phyloP scores from a whole-genome alignment of 2,329 filamentous ascomycete genomes.

The Purpureocillium lavendulum region DNA sequence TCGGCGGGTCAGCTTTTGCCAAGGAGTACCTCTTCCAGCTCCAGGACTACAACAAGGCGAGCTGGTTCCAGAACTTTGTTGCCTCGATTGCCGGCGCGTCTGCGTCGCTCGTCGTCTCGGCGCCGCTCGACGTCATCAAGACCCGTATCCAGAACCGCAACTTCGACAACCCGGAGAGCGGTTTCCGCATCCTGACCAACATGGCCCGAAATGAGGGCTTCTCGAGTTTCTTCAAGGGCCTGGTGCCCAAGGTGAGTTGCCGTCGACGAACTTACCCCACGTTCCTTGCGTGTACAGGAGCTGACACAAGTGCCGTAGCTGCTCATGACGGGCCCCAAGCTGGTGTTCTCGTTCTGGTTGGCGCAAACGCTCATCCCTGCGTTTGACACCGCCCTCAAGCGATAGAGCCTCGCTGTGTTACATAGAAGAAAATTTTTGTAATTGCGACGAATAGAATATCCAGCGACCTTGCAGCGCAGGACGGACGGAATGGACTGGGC shows the following conservation, averaged over 20 bases:
- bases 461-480: no score
- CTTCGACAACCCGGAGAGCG: constrained; percentile 95
- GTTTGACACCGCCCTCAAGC: constrained; percentile 52
- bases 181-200: constrained; percentile 82
- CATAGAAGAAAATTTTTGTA: not conserved
- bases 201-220: constrained; percentile 90
- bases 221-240: constrained; percentile 90
- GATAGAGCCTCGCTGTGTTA: constrained; percentile 13
- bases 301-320: constrained; percentile 39
- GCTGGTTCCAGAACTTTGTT: constrained; percentile 94
- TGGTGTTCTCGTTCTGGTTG: constrained; percentile 99
- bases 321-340: constrained; percentile 97
- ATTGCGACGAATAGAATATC: not conserved
- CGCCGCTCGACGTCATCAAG: constrained; percentile 95
- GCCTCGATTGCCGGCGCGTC: constrained; percentile 93
- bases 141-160: constrained; percentile 97
- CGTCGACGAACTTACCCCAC: not conserved
- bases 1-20: constrained; percentile 92
- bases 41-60: constrained; percentile 88
- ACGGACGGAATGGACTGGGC: no score
- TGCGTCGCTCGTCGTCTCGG: constrained; percentile 92
- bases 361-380: constrained; percentile 95
- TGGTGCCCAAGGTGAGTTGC: constrained; percentile 69
- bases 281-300: no score
- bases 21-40: constrained; percentile 94